Evolutionary conservation across 768 basidiomycete genomes (phyloP).

Genomic region (Suillus sp.): DNA sequence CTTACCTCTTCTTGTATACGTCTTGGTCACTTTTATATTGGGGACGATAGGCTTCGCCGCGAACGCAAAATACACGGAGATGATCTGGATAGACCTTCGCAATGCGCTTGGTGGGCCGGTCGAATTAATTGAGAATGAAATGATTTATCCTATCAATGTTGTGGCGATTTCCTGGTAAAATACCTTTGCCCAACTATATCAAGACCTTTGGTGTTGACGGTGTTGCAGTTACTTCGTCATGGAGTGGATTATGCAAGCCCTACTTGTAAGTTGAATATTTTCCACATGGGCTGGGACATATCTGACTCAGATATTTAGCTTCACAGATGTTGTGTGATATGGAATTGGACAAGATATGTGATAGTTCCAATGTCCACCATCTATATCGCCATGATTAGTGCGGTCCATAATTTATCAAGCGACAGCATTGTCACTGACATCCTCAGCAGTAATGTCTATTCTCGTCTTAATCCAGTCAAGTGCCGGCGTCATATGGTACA

Average conservation of each 20-base stretch:
- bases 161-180: constrained; percentile 12
- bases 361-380: constrained; percentile 17
- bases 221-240: constrained; percentile 23
- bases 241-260: constrained; percentile 10
- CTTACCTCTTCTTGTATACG: constrained; percentile 6
- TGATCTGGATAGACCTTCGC: constrained; percentile 29
- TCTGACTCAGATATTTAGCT: background rate
- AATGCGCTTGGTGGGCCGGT: constrained; percentile 7
- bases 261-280: background rate
- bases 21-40: constrained; percentile 15
- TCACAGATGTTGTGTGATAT: constrained; percentile 1
- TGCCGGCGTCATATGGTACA: constrained; percentile 5
- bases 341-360: constrained; percentile 1
- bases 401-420: constrained; percentile 4
- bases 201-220: background rate
- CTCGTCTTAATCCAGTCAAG: constrained; percentile 3
- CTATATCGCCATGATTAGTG: constrained; percentile 13
- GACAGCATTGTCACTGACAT: background rate
- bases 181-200: constrained; percentile 1
- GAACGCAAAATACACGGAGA: constrained; percentile 22
- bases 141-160: constrained; percentile 14
- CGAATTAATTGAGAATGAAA: constrained; percentile 13
- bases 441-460: background rate
- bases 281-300: constrained; percentile 13
- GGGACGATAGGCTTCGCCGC: constrained; percentile 13